A percentile compares a stretch with the other conserved stretches of the same genome.
These are phyloP conservation scores for Rhizopogon vinicolor DNA, from an alignment of 768 basidiomycete species.

Conservation along the genomic window DNA sequence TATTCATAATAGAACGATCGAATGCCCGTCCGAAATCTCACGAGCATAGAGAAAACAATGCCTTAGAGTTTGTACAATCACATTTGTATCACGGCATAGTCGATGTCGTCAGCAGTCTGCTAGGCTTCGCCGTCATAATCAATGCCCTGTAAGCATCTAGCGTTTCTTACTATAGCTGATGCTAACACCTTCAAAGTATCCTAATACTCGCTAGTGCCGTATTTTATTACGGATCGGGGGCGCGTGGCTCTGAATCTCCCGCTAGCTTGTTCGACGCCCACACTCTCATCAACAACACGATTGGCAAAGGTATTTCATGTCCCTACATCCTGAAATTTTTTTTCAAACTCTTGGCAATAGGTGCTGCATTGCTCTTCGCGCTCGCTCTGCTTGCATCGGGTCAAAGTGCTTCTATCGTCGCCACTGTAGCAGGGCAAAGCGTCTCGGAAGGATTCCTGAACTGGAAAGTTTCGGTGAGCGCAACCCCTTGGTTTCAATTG, in stretches of 20 bases:
- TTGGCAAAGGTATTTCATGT: slow-evolving; percentile 57
- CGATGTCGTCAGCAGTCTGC: slow-evolving; percentile 63
- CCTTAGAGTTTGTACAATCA: slow-evolving; percentile 48
- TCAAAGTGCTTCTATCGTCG: slow-evolving; percentile 87
- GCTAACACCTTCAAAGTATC: slow-evolving; percentile 44
- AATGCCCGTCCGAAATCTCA: slow-evolving; percentile 35
- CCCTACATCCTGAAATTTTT: not conserved
- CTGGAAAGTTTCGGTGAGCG: slow-evolving; percentile 72
- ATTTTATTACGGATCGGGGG: slow-evolving; percentile 57
- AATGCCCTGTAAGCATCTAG: slow-evolving; percentile 63
- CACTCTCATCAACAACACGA: slow-evolving; percentile 56
- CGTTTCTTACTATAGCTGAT: not conserved
- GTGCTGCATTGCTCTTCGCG: slow-evolving; percentile 84
- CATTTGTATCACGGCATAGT: slow-evolving; percentile 64
- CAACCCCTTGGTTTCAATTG: slow-evolving; percentile 8
- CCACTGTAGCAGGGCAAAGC: slow-evolving; percentile 86
- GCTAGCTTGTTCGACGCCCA: slow-evolving; percentile 86
- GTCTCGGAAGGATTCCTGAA: slow-evolving; percentile 87
- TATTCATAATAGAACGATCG: too few species aligned
- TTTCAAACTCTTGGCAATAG: slow-evolving; percentile 31
- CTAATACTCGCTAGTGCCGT: slow-evolving; percentile 79
- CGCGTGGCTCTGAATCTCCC: slow-evolving; percentile 35
- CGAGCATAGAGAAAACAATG: slow-evolving; percentile 52
- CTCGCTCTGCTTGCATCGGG: slow-evolving; percentile 81
- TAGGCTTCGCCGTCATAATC: slow-evolving; percentile 85